A percentile compares a stretch with the other conserved stretches of the same genome.
Conservation (phyloP, 768 basidiomycete species). For the Amanita phalloides region DNA sequence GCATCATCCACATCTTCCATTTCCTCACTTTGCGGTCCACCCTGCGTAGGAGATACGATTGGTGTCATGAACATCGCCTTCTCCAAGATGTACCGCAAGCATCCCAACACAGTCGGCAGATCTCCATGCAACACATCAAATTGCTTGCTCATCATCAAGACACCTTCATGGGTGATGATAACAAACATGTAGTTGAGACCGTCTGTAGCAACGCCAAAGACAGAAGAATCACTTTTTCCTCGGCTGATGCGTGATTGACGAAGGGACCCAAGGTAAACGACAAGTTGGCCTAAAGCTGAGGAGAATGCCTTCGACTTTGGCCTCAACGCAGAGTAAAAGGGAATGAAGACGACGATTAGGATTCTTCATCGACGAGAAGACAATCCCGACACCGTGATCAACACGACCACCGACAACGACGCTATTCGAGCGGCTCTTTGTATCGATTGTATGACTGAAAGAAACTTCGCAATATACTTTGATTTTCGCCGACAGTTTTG, state of each 20-base stretch:
- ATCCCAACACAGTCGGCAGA: slow-evolving; percentile 7
- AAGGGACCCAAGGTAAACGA: slow-evolving; percentile 11
- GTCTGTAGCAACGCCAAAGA: slow-evolving; percentile 11
- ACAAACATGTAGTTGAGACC: slow-evolving; percentile 10
- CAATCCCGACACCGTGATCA: background rate
- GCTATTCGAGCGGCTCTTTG: background rate
- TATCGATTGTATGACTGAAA: slow-evolving; percentile 8
- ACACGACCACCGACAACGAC: background rate
- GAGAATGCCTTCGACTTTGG: slow-evolving; percentile 10
- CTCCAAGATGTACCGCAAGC: slow-evolving; percentile 8
- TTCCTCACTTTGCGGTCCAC: background rate
- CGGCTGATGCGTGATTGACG: slow-evolving; percentile 11
- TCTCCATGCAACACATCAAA: slow-evolving; percentile 8
- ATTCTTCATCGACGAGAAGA: background rate
- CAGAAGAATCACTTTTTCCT: slow-evolving; percentile 9
- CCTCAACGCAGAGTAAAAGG: slow-evolving; percentile 9
- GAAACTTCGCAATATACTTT: slow-evolving; percentile 11
- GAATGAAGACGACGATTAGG: slow-evolving; percentile 8
- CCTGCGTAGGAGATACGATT: background rate
- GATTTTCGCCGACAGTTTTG: slow-evolving; percentile 10
- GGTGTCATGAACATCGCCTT: slow-evolving; percentile 6
- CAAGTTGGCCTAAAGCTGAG: slow-evolving; percentile 8
- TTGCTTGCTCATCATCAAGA: slow-evolving; percentile 7
- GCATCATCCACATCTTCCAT: slow-evolving; percentile 6
- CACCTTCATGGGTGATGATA: slow-evolving; percentile 11